Evolutionary conservation across 345 rosid species (phyloP), one percentile per base, ranked within the genome.

Genomic region (Boechera stricta): DNA sequence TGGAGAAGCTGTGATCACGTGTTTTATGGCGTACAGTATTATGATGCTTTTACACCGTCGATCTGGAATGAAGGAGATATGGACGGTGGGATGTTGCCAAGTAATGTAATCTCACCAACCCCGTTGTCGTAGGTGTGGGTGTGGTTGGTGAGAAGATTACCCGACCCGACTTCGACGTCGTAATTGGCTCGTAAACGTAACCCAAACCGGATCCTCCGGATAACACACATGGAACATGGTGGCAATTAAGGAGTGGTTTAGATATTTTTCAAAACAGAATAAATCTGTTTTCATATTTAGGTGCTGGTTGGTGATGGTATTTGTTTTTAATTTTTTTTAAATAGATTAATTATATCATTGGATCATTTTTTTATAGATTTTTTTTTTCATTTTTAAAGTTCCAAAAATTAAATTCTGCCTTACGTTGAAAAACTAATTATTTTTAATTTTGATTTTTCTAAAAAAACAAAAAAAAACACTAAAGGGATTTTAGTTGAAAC

Each of bases 101-200:
- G 1, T 21, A 6, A 24, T 52, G 11, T 18, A 36, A 18, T 57
- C 56, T 71, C 77, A 77, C 81, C 81, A 57, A 77, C 81, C 63
- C 45, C 69, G 1, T 21, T 53, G 73, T 65, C 67, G 77, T 66
- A 49, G 81, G 77, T 78, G 54, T 41, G 69, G 64, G 49, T 66
- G 69, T 66, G 77, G 81, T 72, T 72, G 77, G 73, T 65, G 77
- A 57, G 77, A 65, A 28, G 59, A 63, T 45, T 4, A 35, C 36
- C 63, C 64, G 54, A 67, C 60, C 72, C 79, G 54, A 12, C 26
- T 38, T 75, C 53, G 51, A 67, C 21, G n/a, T 66, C 2, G 5
- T 31, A n/a, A 45, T 33, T 44, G 71, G 77, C 42, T 52, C 35
- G 12, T 73, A 3, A 10, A 15, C 42, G 5, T 62, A 11, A 42